Conservation (phyloP, 108 stramenopile genomes). For the Discostella pseudostelligera region DNA sequence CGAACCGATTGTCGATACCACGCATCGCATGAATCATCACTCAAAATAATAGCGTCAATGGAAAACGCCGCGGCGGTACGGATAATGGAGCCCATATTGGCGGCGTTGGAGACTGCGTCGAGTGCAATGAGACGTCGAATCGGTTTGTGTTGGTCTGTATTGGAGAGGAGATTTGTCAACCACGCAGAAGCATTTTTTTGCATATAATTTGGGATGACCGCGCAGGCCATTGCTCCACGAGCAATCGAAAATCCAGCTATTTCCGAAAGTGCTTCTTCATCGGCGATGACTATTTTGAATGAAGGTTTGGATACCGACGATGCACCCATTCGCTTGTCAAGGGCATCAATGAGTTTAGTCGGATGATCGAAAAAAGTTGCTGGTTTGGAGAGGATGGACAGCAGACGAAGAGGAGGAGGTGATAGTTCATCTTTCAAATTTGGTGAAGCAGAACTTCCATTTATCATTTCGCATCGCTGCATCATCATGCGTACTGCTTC, state of each 20-base stretch:
- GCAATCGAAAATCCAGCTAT: conserved; percentile 68
- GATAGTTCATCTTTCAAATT: background rate
- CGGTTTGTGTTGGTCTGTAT: conserved; percentile 3
- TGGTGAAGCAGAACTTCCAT: background rate
- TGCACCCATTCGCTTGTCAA: conserved; percentile 22
- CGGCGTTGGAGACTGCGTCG: conserved; percentile 74
- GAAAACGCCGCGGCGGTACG: conserved; percentile 73
- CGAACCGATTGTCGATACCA: conserved; percentile 78
- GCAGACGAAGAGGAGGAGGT: conserved; percentile 37
- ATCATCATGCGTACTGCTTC: conserved; percentile 71
- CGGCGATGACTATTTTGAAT: conserved; percentile 61
- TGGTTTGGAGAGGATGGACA: conserved; percentile 68
- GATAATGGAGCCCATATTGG: conserved; percentile 78
- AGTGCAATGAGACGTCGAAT: conserved; percentile 57
- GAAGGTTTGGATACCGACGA: conserved; percentile 16
- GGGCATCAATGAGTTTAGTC: conserved; percentile 33
- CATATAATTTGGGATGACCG: conserved; percentile 49
- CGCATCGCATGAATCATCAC: conserved; percentile 71
- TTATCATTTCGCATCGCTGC: conserved; percentile 44
- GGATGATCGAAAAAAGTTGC: conserved; percentile 51
- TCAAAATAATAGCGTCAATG: conserved; percentile 65
- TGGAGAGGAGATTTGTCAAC: conserved; percentile 45
- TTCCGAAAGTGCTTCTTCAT: conserved; percentile 51
- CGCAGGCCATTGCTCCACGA: conserved; percentile 72
- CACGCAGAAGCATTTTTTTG: conserved; percentile 45